phyloP scores from a whole-genome alignment of 1,284 basidiomycete species.

The Trichosporon coremiiforme region DNA sequence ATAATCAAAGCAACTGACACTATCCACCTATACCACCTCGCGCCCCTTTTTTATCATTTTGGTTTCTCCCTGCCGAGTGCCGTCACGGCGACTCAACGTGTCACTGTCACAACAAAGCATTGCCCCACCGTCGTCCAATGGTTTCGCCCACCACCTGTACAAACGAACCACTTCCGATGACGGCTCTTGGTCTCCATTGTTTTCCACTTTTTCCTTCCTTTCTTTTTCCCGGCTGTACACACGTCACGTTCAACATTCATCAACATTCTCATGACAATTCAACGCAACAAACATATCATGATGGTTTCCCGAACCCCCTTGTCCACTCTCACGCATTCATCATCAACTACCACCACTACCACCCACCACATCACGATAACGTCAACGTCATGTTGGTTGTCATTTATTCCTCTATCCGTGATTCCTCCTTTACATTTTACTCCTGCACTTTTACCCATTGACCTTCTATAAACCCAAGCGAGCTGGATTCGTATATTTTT shows the following conservation, averaged over 20 bases:
- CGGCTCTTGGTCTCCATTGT: constrained; percentile 9
- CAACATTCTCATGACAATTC: constrained; percentile 15
- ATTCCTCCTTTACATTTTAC: constrained; percentile 9
- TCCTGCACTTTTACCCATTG: constrained; percentile 13
- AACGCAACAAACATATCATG: constrained; percentile 13
- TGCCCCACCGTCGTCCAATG: background rate
- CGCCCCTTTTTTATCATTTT: constrained; percentile 1
- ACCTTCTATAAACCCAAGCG: constrained; percentile 6
- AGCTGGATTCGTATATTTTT: constrained; percentile 15
- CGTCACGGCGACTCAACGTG: constrained; percentile 7
- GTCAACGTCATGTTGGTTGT: constrained; percentile 13
- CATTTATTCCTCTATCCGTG: constrained; percentile 10
- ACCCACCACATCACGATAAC: constrained; percentile 6
- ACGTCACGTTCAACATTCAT: constrained; percentile 17
- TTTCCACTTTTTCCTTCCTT: background rate
- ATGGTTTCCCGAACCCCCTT: constrained; percentile 1
- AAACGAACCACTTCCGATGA: background rate
- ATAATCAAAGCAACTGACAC: constrained; percentile 11
- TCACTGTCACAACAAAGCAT: background rate
- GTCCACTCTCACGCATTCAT: constrained; percentile 8
- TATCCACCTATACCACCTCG: constrained; percentile 7
- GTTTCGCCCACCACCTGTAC: constrained; percentile 5
- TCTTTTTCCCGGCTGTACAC: background rate
- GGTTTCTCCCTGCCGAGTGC: constrained; percentile 12
- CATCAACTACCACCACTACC: background rate